Base-by-base conservation (phyloP, 2,329 filamentous ascomycete species). In the Tolypocladium guangdongense region DNA sequence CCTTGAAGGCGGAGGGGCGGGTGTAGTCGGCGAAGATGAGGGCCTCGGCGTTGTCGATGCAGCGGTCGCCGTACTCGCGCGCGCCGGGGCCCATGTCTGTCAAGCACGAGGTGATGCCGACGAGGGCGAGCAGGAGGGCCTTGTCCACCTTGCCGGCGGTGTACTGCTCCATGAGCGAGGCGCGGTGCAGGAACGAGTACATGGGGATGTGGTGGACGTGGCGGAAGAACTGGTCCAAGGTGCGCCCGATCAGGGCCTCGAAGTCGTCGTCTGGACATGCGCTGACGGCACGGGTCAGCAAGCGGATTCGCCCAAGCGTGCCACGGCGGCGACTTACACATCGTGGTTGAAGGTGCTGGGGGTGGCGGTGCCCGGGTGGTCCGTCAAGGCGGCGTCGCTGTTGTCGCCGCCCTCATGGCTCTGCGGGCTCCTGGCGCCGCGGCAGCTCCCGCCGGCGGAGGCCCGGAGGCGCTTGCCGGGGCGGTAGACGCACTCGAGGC, bases 151-250 rank as follows among this genome's bases (percentile, higher is more conserved):
- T 78, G 49, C 78, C 78, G 5, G 76, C 73, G 57, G 80, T 75
- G 61, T 80, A 80, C 33, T 78, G 73, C 61, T 81, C 78, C 77
- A 81, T 80, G 27, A 82, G 73, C 2, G 79, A 82, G 14, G 78
- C 78, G 30, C 78, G 77, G 59, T 82, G 79, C 18, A 82, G 65
- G 54, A 82, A 82, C 12, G 78, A 79, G 66, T 78, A 79, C 59
- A 78, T 77, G 46, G 79, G 77, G 51, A 82, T 78, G 56, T 82
- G 79, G 64, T 82, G 78, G 41, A 82, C 72, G 60, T 81, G 76
- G 43, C 76, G 75, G 63, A 82, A 82, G 66, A 80, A 82, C 58
- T 76, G 74, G 59, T 78, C 77, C 57, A 82, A 79, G 7, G 77
- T 78, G 39, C 73, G 73, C 50, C 74, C 68, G 41, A 78, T 76